phyloP scores from a whole-genome alignment of 2,329 filamentous ascomycete genomes.

The Karstenula rhodostoma region DNA sequence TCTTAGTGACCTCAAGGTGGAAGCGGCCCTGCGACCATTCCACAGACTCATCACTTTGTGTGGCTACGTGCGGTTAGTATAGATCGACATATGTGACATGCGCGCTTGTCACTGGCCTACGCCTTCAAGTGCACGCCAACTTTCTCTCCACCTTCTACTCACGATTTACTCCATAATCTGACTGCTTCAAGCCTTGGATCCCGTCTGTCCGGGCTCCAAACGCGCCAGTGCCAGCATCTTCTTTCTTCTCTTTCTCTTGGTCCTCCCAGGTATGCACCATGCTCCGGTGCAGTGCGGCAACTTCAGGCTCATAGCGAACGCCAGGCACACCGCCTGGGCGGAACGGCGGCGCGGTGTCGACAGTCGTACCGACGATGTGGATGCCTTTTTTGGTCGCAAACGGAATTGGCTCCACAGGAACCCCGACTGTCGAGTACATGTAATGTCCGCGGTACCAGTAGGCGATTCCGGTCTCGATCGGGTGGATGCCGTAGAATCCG shows the following conservation, averaged over 20 bases:
- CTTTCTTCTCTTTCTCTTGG: slow-evolving; percentile 10
- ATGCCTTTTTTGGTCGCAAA: slow-evolving; percentile 32
- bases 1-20: background rate
- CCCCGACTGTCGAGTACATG: slow-evolving; percentile 30
- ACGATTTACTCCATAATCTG: background rate
- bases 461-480: slow-evolving; percentile 32
- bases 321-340: background rate
- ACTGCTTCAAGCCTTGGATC: background rate
- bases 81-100: background rate
- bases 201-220: background rate
- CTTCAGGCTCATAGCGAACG: slow-evolving; percentile 17
- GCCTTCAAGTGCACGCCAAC: background rate
- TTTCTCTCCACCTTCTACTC: slow-evolving; percentile 6
- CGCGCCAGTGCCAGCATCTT: background rate
- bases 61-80: slow-evolving; percentile 4
- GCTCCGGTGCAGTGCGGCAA: slow-evolving; percentile 24
- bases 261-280: slow-evolving; percentile 17
- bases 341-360: slow-evolving; percentile 22
- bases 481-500: slow-evolving; percentile 29
- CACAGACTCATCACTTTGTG: background rate
- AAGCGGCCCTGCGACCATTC: background rate
- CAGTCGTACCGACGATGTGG: slow-evolving; percentile 22
- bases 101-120: background rate
- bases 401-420: slow-evolving; percentile 31
- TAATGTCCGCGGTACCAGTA: slow-evolving; percentile 44